phyloP scores from a whole-genome alignment of 2,329 filamentous ascomycete genomes.

The Fusarium newnesense region DNA sequence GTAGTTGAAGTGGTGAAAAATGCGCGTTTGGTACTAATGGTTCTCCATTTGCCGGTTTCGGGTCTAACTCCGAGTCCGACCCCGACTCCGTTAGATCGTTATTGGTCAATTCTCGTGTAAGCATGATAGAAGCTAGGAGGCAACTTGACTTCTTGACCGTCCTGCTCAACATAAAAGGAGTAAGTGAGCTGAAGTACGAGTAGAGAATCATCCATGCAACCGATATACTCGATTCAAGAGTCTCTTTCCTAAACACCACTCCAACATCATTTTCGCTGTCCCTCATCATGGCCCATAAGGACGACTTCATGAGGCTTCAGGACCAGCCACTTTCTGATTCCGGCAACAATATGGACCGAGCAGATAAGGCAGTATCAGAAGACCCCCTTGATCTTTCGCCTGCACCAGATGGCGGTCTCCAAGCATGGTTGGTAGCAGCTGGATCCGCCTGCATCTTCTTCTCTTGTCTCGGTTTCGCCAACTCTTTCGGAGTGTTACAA shows the following conservation, averaged over 20 bases:
- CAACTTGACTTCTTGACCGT: background rate
- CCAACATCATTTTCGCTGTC: background rate
- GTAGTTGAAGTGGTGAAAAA: background rate
- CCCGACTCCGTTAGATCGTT: background rate
- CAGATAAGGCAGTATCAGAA: rapidly evolving
- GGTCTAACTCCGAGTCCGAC: rapidly evolving
- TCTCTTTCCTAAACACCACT: too few relatives aligned
- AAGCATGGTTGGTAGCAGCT: conserved; percentile 55
- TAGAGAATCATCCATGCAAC: background rate
- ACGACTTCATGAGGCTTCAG: background rate
- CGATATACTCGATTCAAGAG: rapidly evolving
- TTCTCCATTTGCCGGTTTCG: conserved; percentile 20
- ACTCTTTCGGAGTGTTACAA: conserved; percentile 58
- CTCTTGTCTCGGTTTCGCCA: conserved; percentile 53
- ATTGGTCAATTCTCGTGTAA: rapidly evolving
- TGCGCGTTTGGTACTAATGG: conserved; percentile 11
- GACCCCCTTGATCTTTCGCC: background rate
- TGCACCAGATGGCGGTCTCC: conserved; percentile 48
- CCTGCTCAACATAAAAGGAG: background rate
- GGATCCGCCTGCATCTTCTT: conserved; percentile 52
- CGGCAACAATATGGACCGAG: rapidly evolving
- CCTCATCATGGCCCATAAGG: background rate
- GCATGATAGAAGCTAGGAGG: background rate
- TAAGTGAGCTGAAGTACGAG: background rate
- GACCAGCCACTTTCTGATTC: background rate